These are phyloP conservation scores for Acacia confusa DNA, from an alignment of 306 rosid species.

Conservation along the genomic window DNA sequence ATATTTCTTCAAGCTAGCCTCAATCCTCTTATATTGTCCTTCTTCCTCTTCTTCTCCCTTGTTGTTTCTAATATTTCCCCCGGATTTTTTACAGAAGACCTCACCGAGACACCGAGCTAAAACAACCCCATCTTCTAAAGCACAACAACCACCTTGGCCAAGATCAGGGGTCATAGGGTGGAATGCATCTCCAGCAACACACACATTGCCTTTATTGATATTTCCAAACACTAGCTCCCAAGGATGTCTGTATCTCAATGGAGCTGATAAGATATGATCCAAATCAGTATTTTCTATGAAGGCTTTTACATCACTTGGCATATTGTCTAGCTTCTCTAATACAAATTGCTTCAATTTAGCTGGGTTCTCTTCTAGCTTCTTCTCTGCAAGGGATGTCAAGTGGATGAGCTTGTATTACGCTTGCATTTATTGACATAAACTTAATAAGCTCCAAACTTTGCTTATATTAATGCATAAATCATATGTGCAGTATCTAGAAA, in stretches of 20 bases:
- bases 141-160: constrained; percentile 66
- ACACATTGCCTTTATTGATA: constrained; percentile 61
- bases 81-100: constrained; percentile 37
- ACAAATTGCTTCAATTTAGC: constrained; percentile 48
- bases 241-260: constrained; percentile 54
- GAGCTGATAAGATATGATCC: constrained; percentile 31
- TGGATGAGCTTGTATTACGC: neutral
- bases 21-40: neutral
- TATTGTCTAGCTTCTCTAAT: constrained; percentile 48
- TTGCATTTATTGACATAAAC: neutral
- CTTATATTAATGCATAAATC: neutral
- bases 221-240: constrained; percentile 65
- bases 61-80: neutral
- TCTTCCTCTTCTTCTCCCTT: neutral
- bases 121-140: constrained; percentile 63
- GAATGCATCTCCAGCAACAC: constrained; percentile 71
- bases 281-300: constrained; percentile 45
- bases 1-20: neutral
- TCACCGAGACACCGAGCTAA: constrained; percentile 66
- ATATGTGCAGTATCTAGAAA: neutral
- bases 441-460: neutral
- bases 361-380: constrained; percentile 41
- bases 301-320: constrained; percentile 41
- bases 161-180: constrained; percentile 75
- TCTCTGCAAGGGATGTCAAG: constrained; percentile 35